Percentiles rank a stretch among this genome's conserved stretches.
Evolutionary conservation across 2,329 filamentous ascomycete species (phyloP).

Genomic region (Aureobasidium sp.): DNA sequence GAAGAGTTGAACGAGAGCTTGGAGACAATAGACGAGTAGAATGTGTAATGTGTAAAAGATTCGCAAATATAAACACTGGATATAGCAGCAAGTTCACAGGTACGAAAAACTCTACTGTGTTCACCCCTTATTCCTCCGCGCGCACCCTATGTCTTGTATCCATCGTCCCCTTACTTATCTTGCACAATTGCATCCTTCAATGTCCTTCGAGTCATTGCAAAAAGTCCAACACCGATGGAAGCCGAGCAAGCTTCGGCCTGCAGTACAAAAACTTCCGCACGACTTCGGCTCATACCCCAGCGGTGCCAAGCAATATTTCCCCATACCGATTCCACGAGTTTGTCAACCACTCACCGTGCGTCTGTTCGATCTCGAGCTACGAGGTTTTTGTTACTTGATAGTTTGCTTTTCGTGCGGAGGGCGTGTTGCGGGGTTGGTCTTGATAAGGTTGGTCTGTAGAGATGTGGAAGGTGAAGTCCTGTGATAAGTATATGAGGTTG

Average conservation of each 20-base stretch:
- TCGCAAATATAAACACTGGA: background rate
- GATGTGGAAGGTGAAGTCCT: slow-evolving; percentile 10
- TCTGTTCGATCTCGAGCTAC: background rate
- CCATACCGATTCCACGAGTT: slow-evolving; percentile 4
- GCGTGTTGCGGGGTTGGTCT: background rate
- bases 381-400: slow-evolving; percentile 7
- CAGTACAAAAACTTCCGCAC: background rate
- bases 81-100: background rate
- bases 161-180: background rate
- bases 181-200: background rate
- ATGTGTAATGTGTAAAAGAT: background rate
- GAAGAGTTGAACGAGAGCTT: too few relatives aligned
- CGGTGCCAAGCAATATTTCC: background rate
- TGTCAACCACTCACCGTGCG: background rate
- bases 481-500: background rate
- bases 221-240: background rate
- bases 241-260: slow-evolving; percentile 8
- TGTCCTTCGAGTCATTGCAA: slow-evolving; percentile 1
- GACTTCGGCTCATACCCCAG: slow-evolving; percentile 8
- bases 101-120: too few relatives aligned
- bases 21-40: background rate
- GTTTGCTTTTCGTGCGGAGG: slow-evolving; percentile 6
- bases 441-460: background rate
- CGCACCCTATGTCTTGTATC: background rate
- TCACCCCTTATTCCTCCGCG: background rate